phyloP scores from a whole-genome alignment of 768 basidiomycete genomes.

The Gautieria morchelliformis region DNA sequence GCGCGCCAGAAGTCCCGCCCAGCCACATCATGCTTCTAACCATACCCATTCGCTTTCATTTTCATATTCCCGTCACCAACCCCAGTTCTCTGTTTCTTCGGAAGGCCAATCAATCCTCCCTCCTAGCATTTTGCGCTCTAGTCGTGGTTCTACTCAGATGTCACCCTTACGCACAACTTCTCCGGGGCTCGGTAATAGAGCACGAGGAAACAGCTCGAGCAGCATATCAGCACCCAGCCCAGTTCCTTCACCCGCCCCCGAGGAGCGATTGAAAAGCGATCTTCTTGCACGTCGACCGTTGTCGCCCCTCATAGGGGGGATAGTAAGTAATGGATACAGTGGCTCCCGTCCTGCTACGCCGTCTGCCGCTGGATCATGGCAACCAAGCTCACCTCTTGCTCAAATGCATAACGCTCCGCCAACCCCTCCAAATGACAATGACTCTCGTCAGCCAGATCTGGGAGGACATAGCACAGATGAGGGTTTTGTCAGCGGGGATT shows the following conservation, averaged over 20 bases:
- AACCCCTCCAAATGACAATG: neutral
- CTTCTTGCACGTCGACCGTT: conserved; percentile 50
- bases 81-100: conserved; percentile 46
- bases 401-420: neutral
- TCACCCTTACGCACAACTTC: conserved; percentile 1
- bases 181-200: neutral
- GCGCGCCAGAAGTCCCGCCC: conserved; percentile 36
- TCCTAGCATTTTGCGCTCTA: conserved; percentile 5
- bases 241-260: conserved; percentile 20
- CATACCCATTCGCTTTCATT: conserved; percentile 40
- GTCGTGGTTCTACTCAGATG: neutral
- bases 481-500: conserved; percentile 36
- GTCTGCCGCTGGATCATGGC: conserved; percentile 31
- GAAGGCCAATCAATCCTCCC: conserved; percentile 6
- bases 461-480: conserved; percentile 43
- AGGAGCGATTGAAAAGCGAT: conserved; percentile 41
- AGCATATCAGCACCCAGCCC: neutral
- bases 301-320: conserved; percentile 57
- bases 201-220: conserved; percentile 1
- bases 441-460: neutral
- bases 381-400: conserved; percentile 2
- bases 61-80: conserved; percentile 38
- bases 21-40: conserved; percentile 26
- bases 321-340: conserved; percentile 52
- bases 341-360: conserved; percentile 45